Conservation (phyloP, 352 stramenopile genomes). For the Globisporangium spiculum region DNA sequence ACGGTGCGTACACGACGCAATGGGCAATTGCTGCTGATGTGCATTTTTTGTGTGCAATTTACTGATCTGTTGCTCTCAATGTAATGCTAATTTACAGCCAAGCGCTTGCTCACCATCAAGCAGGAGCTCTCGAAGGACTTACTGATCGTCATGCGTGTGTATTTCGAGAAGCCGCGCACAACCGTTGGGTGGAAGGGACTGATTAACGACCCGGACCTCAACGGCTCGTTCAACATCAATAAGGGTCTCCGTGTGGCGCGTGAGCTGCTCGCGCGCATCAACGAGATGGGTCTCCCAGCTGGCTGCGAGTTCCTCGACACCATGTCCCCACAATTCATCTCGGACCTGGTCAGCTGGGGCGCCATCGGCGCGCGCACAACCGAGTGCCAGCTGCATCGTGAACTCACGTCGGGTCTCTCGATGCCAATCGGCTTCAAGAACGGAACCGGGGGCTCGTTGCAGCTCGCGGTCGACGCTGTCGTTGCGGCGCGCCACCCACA, state of each 20-base stretch:
- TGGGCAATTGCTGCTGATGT: not conserved
- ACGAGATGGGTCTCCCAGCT: constrained; percentile 80
- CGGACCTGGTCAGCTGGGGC: constrained; percentile 86
- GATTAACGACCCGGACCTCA: constrained; percentile 90
- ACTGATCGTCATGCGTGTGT: constrained; percentile 89
- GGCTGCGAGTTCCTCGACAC: constrained; percentile 90
- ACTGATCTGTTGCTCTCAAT: not conserved
- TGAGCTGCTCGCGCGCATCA: constrained; percentile 82
- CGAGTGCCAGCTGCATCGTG: constrained; percentile 87
- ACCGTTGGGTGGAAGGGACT: constrained; percentile 90
- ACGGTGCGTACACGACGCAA: constrained; percentile 20
- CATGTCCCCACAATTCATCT: constrained; percentile 90
- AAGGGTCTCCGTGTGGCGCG: constrained; percentile 83
- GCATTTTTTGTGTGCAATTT: not conserved
- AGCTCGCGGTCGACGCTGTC: constrained; percentile 84
- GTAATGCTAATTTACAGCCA: constrained; percentile 17
- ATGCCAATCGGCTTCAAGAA: constrained; percentile 94
- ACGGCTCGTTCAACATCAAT: constrained; percentile 91
- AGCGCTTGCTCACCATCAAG: constrained; percentile 58
- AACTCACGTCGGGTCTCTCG: constrained; percentile 86
- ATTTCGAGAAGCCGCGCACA: constrained; percentile 90
- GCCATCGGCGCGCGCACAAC: constrained; percentile 90
- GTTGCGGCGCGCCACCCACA: constrained; percentile 81
- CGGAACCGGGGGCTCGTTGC: constrained; percentile 81
- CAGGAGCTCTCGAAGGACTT: constrained; percentile 81